Evolutionary conservation across 257 asterid species (phyloP), one percentile per base, ranked within the genome.

Genomic region (Gardenia jasminoides): DNA sequence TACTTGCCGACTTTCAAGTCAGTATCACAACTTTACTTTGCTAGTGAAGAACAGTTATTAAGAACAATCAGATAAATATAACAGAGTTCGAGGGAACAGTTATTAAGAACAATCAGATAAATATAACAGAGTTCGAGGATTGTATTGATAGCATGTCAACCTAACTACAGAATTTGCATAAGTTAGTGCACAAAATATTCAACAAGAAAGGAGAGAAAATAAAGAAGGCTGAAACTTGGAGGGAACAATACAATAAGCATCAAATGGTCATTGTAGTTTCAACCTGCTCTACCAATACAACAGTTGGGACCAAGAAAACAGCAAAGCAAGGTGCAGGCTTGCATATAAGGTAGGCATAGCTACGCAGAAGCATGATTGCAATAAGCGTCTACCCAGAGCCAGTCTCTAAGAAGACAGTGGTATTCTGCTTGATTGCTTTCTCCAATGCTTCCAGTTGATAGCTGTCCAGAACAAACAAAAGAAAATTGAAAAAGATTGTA

Each of bases 361-460:
- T 88, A 12, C 94, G 91, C 7, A 94, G 85, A 77, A 94, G 98
- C 98, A 92, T 94, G 70, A 91, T 83, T 0, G 97, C 96, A 13
- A 94, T 91, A 7, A 94, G 85, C 28, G 93, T 92, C 85, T 94
- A 92, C 16, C 97, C 97, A 0, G 94, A 86, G 61, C 98, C 97
- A 2, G 97, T 94, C 79, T 94, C 98, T 6, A 94, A 81, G 90
- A 75, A 92, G 73, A 88, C 96, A 78, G 91, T 81, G 0, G 98
- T 94, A 80, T 94, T 92, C 77, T 85, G 89, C 80, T 86, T 80
- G 31, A 92, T 59, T 30, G 97, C 94, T 62, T 13, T 82, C 80
- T 91, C 97, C 76, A 94, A 77, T 9, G 97, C 98, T 76, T 94
- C 98, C 83, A 91, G 76, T 79, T 94, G 96, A 85, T 94, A 92